These are phyloP conservation scores for Pezicula carpinea DNA, from an alignment of 2,329 filamentous ascomycete genomes.

Conservation along the genomic window DNA sequence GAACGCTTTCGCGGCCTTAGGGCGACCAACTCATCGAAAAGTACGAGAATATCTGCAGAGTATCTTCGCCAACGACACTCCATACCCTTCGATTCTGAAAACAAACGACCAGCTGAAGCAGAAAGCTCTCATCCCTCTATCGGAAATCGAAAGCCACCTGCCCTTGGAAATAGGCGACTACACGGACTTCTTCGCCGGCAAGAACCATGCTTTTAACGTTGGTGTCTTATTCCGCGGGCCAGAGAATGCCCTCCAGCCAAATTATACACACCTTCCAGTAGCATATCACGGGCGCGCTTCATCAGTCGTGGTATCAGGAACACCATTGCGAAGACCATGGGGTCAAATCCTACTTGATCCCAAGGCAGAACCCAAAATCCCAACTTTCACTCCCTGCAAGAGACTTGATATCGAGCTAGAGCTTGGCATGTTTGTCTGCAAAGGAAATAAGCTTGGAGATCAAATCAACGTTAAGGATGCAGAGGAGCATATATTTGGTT, in stretches of 20 bases:
- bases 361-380: slow-evolving; percentile 38
- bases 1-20: slow-evolving; percentile 71
- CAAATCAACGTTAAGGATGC: slow-evolving; percentile 39
- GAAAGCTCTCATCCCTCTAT: slow-evolving; percentile 52
- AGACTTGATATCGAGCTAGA: slow-evolving; percentile 29
- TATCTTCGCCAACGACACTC: slow-evolving; percentile 56
- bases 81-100: slow-evolving; percentile 56
- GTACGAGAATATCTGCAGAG: slow-evolving; percentile 66
- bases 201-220: slow-evolving; percentile 47
- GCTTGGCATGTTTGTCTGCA: slow-evolving; percentile 16
- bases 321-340: slow-evolving; percentile 40
- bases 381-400: slow-evolving; percentile 4
- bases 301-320: slow-evolving; percentile 44
- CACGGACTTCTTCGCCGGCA: slow-evolving; percentile 49
- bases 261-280: slow-evolving; percentile 42
- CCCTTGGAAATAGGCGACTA: slow-evolving; percentile 52
- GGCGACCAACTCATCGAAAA: slow-evolving; percentile 59
- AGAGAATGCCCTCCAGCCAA: slow-evolving; percentile 42
- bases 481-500: slow-evolving; percentile 54
- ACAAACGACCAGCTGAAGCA: slow-evolving; percentile 54
- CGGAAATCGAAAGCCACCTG: slow-evolving; percentile 53
- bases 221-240: slow-evolving; percentile 34
- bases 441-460: slow-evolving; percentile 31
- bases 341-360: slow-evolving; percentile 60
- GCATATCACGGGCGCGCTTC: slow-evolving; percentile 51